These are phyloP conservation scores for Trametes coccinea DNA, from an alignment of 768 basidiomycete genomes.

Conservation along the genomic window DNA sequence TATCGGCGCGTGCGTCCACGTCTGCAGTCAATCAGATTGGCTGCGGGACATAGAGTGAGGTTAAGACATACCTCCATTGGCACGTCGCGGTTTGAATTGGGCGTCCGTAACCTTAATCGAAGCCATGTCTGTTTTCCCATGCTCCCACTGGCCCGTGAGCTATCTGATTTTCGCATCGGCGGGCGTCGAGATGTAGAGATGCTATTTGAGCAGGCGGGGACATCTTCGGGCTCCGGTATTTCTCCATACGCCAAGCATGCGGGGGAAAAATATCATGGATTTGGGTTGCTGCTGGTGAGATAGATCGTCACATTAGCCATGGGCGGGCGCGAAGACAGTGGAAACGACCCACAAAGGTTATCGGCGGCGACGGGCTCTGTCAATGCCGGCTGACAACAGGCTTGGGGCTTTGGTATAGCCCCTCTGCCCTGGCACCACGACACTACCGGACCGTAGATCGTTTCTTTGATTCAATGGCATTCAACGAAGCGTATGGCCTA, in stretches of 20 bases:
- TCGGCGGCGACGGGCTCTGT: not conserved
- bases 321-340: not conserved
- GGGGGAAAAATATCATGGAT: slow-evolving; percentile 22
- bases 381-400: not conserved
- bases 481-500: slow-evolving; percentile 13
- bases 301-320: slow-evolving; percentile 7
- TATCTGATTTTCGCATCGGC: slow-evolving; percentile 22
- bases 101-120: slow-evolving; percentile 19
- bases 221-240: slow-evolving; percentile 23
- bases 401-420: not conserved
- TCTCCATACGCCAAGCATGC: slow-evolving; percentile 21
- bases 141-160: slow-evolving; percentile 18
- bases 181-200: slow-evolving; percentile 8
- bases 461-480: slow-evolving; percentile 20
- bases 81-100: slow-evolving; percentile 15
- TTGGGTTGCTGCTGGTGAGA: slow-evolving; percentile 8
- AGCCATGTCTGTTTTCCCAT: slow-evolving; percentile 19
- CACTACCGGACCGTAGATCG: slow-evolving; percentile 12
- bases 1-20: slow-evolving; percentile 2
- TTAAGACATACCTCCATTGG: slow-evolving; percentile 14
- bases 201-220: slow-evolving; percentile 9
- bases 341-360: slow-evolving; percentile 13
- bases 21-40: slow-evolving; percentile 21
- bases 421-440: not conserved
- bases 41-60: slow-evolving; percentile 7